Evolutionary conservation across 1,284 basidiomycete species (phyloP).

Genomic region (Rhodotorula sp.): DNA sequence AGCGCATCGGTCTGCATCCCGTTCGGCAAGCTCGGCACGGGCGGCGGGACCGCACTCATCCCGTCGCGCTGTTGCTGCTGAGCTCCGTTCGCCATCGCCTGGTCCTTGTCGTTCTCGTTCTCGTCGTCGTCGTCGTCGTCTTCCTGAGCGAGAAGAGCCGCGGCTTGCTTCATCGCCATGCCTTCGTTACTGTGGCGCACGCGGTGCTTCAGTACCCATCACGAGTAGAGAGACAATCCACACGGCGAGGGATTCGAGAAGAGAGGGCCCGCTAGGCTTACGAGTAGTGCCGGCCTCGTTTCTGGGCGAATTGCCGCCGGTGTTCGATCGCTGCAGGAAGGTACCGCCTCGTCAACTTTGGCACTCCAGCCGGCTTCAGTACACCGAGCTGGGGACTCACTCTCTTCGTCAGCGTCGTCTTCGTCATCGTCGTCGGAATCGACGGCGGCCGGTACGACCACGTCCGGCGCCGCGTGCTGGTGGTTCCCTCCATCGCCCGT

Average conservation of each 20-base stretch:
- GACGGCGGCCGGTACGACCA: constrained; percentile 13
- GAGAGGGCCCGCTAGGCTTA: constrained; percentile 10
- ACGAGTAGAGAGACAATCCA: neutral
- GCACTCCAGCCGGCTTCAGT: neutral
- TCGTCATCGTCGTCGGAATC: constrained; percentile 33
- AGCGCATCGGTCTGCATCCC: constrained; percentile 6
- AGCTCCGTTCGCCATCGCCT: neutral
- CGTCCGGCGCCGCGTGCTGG: neutral
- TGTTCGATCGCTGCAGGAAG: constrained; percentile 31
- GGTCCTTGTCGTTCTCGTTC: neutral
- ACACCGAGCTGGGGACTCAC: constrained; percentile 18
- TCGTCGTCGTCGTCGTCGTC: constrained; percentile 17
- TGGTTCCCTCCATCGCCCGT: neutral
- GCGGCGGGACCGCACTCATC: constrained; percentile 9
- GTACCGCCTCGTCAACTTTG: neutral
- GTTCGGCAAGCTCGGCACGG: constrained; percentile 17
- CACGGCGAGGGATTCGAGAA: no score
- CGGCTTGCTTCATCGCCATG: constrained; percentile 30
- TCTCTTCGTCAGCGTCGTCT: constrained; percentile 39
- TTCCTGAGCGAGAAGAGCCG: constrained; percentile 27
- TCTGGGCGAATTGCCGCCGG: constrained; percentile 34
- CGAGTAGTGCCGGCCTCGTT: constrained; percentile 37
- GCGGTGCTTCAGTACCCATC: neutral
- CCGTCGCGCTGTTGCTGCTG: neutral
- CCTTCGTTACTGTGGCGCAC: constrained; percentile 5